Percentiles rank a stretch among this genome's conserved stretches.
These are phyloP conservation scores for Pythium guiyangense DNA, from an alignment of 352 stramenopile genomes.

Conservation along the genomic window DNA sequence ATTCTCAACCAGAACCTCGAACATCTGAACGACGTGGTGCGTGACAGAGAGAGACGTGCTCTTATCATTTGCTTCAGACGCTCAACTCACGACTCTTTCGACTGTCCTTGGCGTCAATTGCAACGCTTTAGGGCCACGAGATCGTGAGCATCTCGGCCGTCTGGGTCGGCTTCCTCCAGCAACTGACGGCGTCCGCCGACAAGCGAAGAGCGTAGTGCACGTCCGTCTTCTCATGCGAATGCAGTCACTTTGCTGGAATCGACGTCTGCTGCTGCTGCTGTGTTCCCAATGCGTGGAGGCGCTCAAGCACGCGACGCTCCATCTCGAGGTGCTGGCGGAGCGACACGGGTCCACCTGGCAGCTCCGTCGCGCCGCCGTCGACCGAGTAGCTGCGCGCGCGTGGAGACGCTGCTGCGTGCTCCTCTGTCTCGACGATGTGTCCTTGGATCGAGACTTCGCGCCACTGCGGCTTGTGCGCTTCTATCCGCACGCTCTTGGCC, in stretches of 20 bases:
- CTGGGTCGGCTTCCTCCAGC: conserved; percentile 67
- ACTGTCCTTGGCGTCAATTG: background rate
- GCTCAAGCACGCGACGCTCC: conserved; percentile 48
- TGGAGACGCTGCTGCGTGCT: conserved; percentile 15
- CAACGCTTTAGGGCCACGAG: conserved; percentile 45
- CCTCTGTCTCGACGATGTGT: conserved; percentile 63
- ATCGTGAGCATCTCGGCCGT: conserved; percentile 67
- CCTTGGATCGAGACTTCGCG: conserved; percentile 67
- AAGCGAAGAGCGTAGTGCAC: conserved; percentile 29
- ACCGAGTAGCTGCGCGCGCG: conserved; percentile 12
- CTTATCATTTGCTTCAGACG: too few relatives aligned
- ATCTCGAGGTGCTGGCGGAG: conserved; percentile 50
- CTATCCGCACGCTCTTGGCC: conserved; percentile 55
- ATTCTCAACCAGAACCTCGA: conserved; percentile 81
- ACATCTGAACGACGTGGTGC: conserved; percentile 76
- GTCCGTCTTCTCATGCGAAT: background rate
- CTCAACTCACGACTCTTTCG: background rate
- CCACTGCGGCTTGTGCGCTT: conserved; percentile 69
- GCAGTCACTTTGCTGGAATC: conserved; percentile 10
- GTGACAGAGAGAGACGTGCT: background rate
- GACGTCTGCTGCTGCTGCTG: conserved; percentile 13
- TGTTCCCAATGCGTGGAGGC: conserved; percentile 33
- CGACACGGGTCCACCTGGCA: conserved; percentile 44
- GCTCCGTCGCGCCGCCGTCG: conserved; percentile 2
- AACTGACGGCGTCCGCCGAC: conserved; percentile 40